Evolutionary conservation across 345 rosid genomes (phyloP).

Genomic region (Hibiscus syriacus): DNA sequence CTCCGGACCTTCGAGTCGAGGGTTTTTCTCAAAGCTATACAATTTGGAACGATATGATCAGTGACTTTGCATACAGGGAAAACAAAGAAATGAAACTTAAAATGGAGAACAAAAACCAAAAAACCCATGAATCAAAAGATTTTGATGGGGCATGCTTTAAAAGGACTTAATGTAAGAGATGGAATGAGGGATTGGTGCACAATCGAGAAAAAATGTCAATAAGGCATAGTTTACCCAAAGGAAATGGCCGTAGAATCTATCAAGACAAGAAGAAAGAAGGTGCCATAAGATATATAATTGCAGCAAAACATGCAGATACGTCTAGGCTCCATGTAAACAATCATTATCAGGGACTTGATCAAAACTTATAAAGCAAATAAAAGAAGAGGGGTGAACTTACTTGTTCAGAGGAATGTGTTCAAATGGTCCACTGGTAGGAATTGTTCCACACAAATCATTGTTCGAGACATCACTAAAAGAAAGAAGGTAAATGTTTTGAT

Average conservation of each 20-base stretch:
- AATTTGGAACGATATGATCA: neutral
- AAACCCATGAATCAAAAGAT: too few species aligned
- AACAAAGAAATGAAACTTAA: neutral
- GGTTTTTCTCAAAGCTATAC: conserved; percentile 82
- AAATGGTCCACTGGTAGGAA: conserved; percentile 87
- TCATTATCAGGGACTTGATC: neutral
- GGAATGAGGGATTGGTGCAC: neutral
- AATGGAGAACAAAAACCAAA: too few species aligned
- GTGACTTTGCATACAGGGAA: neutral
- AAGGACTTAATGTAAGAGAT: neutral
- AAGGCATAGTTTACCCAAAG: neutral
- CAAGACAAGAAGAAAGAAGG: neutral
- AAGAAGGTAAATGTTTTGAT: conserved; percentile 9
- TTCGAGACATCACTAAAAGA: conserved; percentile 68
- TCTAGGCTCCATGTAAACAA: neutral
- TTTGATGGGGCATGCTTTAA: too few species aligned
- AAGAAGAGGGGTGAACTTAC: conserved; percentile 29
- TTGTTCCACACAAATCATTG: conserved; percentile 93
- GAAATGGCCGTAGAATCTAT: neutral
- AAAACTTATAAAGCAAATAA: neutral
- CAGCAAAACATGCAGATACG: neutral
- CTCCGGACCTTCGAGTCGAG: conserved; percentile 88
- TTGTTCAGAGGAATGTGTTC: conserved; percentile 76
- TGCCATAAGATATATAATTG: neutral
- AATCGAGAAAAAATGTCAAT: neutral